Conservation (phyloP, 441 rosid species). For the Corymbia citriodora region DNA sequence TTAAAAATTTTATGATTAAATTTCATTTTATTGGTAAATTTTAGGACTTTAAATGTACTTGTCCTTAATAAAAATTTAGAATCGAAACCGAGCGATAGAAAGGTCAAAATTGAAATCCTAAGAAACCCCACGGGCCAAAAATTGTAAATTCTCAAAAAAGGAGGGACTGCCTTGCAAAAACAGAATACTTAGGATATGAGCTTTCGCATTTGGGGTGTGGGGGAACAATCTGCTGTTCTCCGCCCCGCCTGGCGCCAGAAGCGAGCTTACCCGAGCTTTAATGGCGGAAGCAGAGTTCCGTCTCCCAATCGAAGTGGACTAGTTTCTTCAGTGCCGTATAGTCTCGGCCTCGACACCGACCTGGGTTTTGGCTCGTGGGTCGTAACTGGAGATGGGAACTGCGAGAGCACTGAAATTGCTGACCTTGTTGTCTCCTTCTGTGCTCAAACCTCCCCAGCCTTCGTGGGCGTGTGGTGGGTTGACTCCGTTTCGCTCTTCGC, state of each 20-base stretch:
- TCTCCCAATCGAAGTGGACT: neutral
- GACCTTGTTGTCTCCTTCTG: neutral
- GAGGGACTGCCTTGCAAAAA: neutral
- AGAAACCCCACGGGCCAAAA: fast-evolving
- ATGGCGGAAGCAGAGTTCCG: neutral
- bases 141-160: neutral
- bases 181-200: neutral
- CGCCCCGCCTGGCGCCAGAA: neutral
- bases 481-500: neutral
- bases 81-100: neutral
- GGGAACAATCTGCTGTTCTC: neutral
- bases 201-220: neutral
- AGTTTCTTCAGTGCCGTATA: neutral
- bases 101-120: neutral
- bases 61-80: neutral
- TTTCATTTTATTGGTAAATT: too few species aligned
- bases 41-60: too few species aligned
- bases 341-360: neutral
- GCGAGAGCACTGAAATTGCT: neutral
- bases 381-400: neutral
- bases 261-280: neutral
- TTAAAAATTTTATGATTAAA: too few species aligned
- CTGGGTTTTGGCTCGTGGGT: neutral
- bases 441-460: neutral
- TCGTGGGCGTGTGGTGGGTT: neutral